Base-by-base conservation (phyloP, 139 green algal genomes). In the Picochlorum sp. region DNA sequence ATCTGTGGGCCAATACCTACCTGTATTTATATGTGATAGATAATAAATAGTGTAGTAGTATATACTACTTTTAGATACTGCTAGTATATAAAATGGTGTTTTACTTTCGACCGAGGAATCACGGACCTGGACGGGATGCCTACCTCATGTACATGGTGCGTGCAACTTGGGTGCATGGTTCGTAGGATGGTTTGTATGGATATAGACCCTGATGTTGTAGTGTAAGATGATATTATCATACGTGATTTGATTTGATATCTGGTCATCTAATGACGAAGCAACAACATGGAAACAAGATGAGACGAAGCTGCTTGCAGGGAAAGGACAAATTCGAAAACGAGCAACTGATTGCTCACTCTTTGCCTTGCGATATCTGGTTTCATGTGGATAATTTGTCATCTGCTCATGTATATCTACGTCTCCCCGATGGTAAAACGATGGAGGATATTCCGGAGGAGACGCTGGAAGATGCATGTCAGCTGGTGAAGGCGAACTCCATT, bases 401-500 rank as follows among this genome's bases (percentile, higher is more conserved):
- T 3, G 91, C 92, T 1, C 92, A 98, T 61, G 92, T 97, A 12
- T 98, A 98, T 76, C 65, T 97, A 40, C 72, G 92, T 3, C 75
- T 97, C 26, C 78, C 81, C 0, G 63, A 85, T 12, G 88, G 74
- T 3, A 22, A 25, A 1, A 55, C 20, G 4, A 70, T 94, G 16
- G 79, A 85, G 2, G 73, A 87, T 54, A 93, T 98, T 26, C 81
- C 85, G 0, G 40, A 58, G 0, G 87, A 93, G 4, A 85, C 83
- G 1, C 75, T 98, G 37, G 85, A 94, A 59, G 91, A 97, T 65
- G 91, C 81, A 31, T 70, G 64, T 25, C 88, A 96, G 76, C 76
- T 98, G 32, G 88, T 97, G 18, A 98, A 98, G 74, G 77, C 84
- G 37, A 97, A 97, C 77, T 92, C 79, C 36, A 98, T 98, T 57